Base-by-base conservation (phyloP, 257 asterid genomes). In the Nicotiana sylvestris region DNA sequence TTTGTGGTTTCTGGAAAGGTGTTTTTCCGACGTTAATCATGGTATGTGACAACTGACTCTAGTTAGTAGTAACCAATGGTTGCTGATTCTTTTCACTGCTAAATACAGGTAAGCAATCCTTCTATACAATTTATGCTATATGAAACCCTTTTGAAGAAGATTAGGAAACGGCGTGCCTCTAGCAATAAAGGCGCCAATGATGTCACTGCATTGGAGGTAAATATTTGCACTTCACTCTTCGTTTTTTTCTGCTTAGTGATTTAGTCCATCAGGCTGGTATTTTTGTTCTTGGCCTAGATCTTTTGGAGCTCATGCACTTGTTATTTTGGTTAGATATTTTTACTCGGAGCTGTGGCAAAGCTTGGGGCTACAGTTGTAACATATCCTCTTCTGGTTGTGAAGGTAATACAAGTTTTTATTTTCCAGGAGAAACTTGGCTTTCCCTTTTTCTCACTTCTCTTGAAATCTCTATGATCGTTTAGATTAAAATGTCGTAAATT, bases 331-430 rank as follows among this genome's bases (percentile, higher is more conserved):
- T 82, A 96, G 99, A 89, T 94, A 88, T 96, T 96, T 86, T 86
- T 96, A 88, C 95, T 96, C 65, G 99, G 98, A 88, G 99, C 99
- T 76, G 78, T 94, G 91, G 99, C 99, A 77, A 96, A 96, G 90
- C 97, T 96, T 83, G 99, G 99, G 82, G 99, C 99, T 61, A 96
- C 99, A 37, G 92, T 96, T 51, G 90, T 90, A 46, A 96, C 99
- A 72, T 96, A 96, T 87, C 99, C 99, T 82, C 90, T 94, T 87
- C 90, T 93, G 53, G 99, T 96, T 82, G 97, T 96, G 81, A 96
- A 94, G 98, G 99, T 94, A 88, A 43, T 81, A 58, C 27, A 27
- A 65, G 27, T 15, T 80, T 43, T 43, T 43, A 6, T 37, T 37
- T 39, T 43, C 11, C 61, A 78, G 9, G 32, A 61, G 56, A 30